Base-by-base conservation (phyloP, 2,329 filamentous ascomycete species). In the Stromatinia cepivora region DNA sequence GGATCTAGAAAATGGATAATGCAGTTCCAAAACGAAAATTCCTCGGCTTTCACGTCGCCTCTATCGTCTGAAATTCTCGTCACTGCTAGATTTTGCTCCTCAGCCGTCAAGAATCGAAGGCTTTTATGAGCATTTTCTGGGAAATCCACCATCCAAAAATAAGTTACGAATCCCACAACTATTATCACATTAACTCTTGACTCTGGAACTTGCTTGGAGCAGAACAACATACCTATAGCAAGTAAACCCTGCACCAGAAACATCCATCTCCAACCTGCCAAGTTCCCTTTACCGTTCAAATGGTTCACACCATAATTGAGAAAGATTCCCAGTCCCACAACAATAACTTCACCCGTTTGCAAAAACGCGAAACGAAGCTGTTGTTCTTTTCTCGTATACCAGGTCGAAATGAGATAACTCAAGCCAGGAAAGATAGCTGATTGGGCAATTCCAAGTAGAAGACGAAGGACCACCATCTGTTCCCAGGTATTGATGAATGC, bases 211-310 rank as follows among this genome's bases (percentile, higher is more conserved):
- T 15, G 15, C 15, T 45, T 77, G 25, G 39, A 25, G 7, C 45
- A 6, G 22, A 17, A 4, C 1, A 20, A 66, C 73, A 72, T 72
- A 76, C 76, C 73, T 70, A 83, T 83, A 6, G 88, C 84, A 72
- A 91, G 86, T 13, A 81, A 57, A 17, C 81, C 81, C 75, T 83
- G 80, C 53, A 81, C 77, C 25, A 80, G 84, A 77, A 90, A 90
- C 79, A 90, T 90, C 88, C 88, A 90, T 52, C 87, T 82, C 88
- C 89, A 91, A 52, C 88, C 88, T 3, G 79, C 79, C 25, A 90
- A 79, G 9, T 81, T 81, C 3, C 80, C 81, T 13, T 78, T 80
- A 1, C 87, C 87, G 72, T 90, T 78, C 3, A 91, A 80, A 62
- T 86, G 82, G 70, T 91, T 90, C n/a, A 92, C 81, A 0, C 86